Evolutionary conservation across 2,329 filamentous ascomycete genomes (phyloP), one percentile per base, ranked within the genome.

Genomic region (Amphichorda felina): DNA sequence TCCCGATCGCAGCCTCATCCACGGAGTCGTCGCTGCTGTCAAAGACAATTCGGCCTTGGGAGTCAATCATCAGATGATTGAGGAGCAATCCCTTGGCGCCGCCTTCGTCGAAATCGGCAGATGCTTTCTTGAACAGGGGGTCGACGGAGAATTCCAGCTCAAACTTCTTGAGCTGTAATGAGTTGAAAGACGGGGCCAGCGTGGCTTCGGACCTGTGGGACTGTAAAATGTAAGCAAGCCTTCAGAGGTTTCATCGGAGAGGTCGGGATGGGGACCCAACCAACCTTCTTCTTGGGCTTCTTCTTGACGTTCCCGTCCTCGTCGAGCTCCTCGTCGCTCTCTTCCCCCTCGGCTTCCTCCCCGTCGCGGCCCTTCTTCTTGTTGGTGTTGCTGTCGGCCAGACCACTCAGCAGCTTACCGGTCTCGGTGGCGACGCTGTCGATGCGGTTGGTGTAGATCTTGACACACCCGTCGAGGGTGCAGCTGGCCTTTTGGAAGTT

Each of bases 401-500:
- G 66, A 39, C 91, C 91, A 58, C 88, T 96, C 27, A 98, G 63
- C 41, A 98, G 69, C 58, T 94, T 94, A 35, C 89, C 89, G 0
- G 91, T 98, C 60, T 98, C 91, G 2, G 88, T 96, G 30, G 91
- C 91, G 34, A 98, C 91, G 55, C 89, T 96, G 63, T 98, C 91
- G 34, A 98, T 88, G 68, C 91, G 74, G 64, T 88, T 95, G 3
- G 91, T 98, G 59, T 98, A 98, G 51, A 98, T 96, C 64, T 98
- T 98, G 52, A 98, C 91, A 54, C 91, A 98, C 15, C 91, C 91
- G 54, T 98, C 91, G 14, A 98, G 69, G 0, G 91, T 98, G 61
- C 87, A 96, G 61, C 88, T 95, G 40, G 91, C 91, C 57, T 94
- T 94, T 55, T 98, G 91, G 49, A 98, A 98, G 56, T 98, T 98